phyloP scores from a whole-genome alignment of 2,329 filamentous ascomycete genomes.

The Zymoseptoria tritici region DNA sequence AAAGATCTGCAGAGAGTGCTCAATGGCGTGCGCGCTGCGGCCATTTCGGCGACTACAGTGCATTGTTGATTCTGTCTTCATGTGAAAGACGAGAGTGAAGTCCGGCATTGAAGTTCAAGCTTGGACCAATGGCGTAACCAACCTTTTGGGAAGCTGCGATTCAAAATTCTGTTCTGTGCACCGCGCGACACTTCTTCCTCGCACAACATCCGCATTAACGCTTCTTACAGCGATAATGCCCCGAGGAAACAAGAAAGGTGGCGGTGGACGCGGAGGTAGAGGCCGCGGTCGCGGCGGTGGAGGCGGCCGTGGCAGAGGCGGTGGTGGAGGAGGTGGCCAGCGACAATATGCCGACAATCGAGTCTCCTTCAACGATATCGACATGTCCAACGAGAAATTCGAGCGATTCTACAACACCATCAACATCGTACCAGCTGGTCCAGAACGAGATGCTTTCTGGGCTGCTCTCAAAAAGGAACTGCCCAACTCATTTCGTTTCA shows the following conservation, averaged over 20 bases:
- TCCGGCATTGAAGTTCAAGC: background rate
- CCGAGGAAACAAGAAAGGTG: constrained; percentile 7
- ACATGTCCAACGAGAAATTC: constrained; percentile 75
- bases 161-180: background rate
- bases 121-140: background rate
- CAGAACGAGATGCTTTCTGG: constrained; percentile 80
- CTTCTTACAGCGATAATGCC: constrained; percentile 11
- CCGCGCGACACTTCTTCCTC: background rate
- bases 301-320: constrained; percentile 17
- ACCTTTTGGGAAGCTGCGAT: background rate
- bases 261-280: constrained; percentile 18
- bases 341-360: constrained; percentile 26
- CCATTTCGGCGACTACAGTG: no score
- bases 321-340: constrained; percentile 20
- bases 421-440: constrained; percentile 61
- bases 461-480: constrained; percentile 71
- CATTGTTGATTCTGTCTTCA: background rate
- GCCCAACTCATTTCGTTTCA: constrained; percentile 96
- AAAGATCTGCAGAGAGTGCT: no score
- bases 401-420: constrained; percentile 80
- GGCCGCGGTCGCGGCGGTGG: constrained; percentile 18
- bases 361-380: constrained; percentile 52
- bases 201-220: background rate
- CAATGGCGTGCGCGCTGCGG: no score
- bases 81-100: background rate